Conservation (phyloP, 1,139 yeast genomes). For the Debaryomycetaceae sp. region DNA sequence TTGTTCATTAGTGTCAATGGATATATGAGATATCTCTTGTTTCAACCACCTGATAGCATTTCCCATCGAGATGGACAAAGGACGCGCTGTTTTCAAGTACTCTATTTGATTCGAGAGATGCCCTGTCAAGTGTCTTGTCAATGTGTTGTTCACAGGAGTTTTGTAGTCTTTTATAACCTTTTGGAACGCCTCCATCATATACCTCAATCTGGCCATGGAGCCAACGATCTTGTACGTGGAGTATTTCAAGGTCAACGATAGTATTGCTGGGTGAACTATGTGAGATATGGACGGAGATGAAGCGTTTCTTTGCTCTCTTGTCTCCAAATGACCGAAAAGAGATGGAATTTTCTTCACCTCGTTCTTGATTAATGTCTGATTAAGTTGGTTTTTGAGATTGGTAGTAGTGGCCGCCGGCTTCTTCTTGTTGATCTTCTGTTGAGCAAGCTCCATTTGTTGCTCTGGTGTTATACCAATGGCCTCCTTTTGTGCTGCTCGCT, state of each 20-base stretch:
- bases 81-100: constrained; percentile 86
- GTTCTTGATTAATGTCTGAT: constrained; percentile 50
- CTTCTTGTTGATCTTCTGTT: constrained; percentile 40
- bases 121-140: constrained; percentile 84
- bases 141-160: constrained; percentile 82
- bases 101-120: constrained; percentile 95
- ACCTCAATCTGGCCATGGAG: constrained; percentile 77
- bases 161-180: constrained; percentile 73
- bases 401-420: constrained; percentile 40
- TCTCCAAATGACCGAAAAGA: constrained; percentile 84
- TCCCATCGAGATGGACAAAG: constrained; percentile 93
- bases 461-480: constrained; percentile 49
- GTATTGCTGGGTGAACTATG: constrained; percentile 83
- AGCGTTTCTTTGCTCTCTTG: constrained; percentile 74
- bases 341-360: constrained; percentile 50
- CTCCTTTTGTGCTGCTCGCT: constrained; percentile 68
- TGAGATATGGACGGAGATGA: constrained; percentile 59
- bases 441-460: constrained; percentile 38
- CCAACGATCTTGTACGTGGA: constrained; percentile 89
- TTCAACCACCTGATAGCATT: constrained; percentile 96
- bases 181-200: constrained; percentile 85
- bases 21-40: constrained; percentile 80
- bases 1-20: constrained; percentile 67
- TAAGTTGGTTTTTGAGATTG: constrained; percentile 54
- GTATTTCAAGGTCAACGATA: constrained; percentile 74